Base-by-base conservation (phyloP, 306 rosid species). In the Casuarina glauca region DNA sequence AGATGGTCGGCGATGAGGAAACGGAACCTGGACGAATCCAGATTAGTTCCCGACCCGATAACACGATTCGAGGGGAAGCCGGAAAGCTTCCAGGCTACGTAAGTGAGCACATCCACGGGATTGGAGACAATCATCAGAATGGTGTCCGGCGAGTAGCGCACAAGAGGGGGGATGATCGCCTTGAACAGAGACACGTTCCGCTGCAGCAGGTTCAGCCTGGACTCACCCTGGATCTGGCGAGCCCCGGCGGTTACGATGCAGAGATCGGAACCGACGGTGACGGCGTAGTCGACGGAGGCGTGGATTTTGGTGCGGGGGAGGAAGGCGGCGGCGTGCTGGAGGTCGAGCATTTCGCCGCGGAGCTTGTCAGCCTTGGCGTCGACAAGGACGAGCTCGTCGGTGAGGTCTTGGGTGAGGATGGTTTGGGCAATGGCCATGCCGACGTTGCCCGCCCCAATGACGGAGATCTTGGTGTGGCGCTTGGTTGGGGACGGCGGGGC, bases 341-440 rank as follows among this genome's bases (percentile, higher is more conserved):
- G 93, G 6, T 94, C 97, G 1, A 94, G 84, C 98, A 94, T 94
- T 88, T 94, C 98, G 9, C 98, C 98, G 2, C 97, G 97, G 75
- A 92, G 89, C 68, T 90, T 95, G 4, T 95, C 91, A 8, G 97
- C 82, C 11, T 81, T 80, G 62, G 89, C 87, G 69, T 92, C 97
- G 26, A 94, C 87, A 38, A 94, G 97, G 74, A 83, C 90, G 36
- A 94, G 91, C 77, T 92, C 98, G 50, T 90, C 98, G 39, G 82
- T 62, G 5, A 92, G 86, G 78, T 88, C 95, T 62, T 94, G 98
- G 48, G 97, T 94, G 69, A 94, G 95, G 76, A 92, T 94, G 77
- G 98, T 94, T 70, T 94, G 98, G 64, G 98, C 98, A 2, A 94
- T 92, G 74, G 98, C 98, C 98, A 94, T 94, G 45, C 98, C 98